Percentiles rank a stretch among this genome's conserved stretches.
Conservation (phyloP, 2,329 filamentous ascomycete species). For the Cryphonectria parasitica region DNA sequence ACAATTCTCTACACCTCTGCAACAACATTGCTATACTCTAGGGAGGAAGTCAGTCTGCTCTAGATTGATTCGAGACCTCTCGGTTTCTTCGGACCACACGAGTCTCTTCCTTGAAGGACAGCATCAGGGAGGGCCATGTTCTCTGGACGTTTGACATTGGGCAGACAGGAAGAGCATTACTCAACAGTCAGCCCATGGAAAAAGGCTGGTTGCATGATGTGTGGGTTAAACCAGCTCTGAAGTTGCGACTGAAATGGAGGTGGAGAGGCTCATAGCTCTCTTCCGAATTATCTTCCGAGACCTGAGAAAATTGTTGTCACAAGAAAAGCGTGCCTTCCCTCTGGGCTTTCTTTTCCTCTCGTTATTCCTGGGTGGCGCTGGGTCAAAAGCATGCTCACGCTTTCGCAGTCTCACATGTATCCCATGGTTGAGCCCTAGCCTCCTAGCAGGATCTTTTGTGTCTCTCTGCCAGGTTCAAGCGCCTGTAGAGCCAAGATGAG, state of each 20-base stretch:
- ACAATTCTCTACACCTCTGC: background rate
- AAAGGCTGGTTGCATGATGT: background rate
- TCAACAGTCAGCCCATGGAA: background rate
- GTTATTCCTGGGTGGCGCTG: too few relatives aligned
- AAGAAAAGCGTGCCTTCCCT: background rate
- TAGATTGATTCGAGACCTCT: background rate
- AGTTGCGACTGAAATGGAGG: background rate
- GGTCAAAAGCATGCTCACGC: background rate
- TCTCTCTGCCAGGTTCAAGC: background rate
- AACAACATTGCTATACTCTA: background rate
- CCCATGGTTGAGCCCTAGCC: background rate
- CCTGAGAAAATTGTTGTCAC: background rate
- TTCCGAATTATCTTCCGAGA: background rate
- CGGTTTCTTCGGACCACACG: background rate
- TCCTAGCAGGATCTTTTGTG: background rate
- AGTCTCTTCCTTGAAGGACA: background rate
- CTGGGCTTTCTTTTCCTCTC: background rate
- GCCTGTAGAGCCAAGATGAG: background rate
- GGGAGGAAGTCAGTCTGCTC: background rate
- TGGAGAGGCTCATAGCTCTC: background rate
- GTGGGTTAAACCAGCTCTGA: background rate
- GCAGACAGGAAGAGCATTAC: background rate
- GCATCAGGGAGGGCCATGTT: background rate
- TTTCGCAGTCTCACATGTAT: background rate
- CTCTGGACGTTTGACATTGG: background rate